Evolutionary conservation across 495 filamentous ascomycete genomes (phyloP).

Genomic region (Neurospora intermedia): DNA sequence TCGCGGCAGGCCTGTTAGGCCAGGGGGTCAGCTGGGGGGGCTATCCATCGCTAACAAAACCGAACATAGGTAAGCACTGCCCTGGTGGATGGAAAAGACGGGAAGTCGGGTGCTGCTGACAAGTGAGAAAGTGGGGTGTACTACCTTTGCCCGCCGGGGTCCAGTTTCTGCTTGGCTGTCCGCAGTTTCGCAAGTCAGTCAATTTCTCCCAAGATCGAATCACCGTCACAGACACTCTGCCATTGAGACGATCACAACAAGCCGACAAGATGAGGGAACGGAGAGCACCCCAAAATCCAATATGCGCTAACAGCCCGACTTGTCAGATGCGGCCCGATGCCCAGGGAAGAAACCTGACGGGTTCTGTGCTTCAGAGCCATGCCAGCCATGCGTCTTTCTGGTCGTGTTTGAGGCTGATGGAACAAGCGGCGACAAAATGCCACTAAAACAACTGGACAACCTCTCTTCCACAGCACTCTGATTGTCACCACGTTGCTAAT

Average conservation of each 20-base stretch:
- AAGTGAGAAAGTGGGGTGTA: background rate
- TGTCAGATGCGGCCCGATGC: background rate
- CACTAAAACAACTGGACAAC: background rate
- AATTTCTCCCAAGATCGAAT: background rate
- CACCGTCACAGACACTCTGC: background rate
- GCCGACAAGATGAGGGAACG: background rate
- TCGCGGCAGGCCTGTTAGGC: background rate
- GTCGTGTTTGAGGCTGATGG: background rate
- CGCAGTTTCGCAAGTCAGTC: background rate
- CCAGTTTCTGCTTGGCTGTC: background rate
- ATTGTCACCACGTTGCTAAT: background rate
- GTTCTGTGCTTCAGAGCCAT: background rate
- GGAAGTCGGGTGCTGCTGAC: background rate
- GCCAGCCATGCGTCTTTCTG: background rate
- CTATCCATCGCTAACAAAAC: background rate
- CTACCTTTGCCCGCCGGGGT: background rate
- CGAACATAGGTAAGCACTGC: background rate
- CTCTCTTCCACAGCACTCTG: background rate
- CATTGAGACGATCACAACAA: background rate
- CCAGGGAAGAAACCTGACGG: background rate
- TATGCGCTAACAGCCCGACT: background rate
- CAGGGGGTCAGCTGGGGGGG: background rate
- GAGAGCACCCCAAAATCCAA: background rate
- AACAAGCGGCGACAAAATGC: background rate
- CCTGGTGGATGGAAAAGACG: background rate